Base-by-base conservation (phyloP, 352 stramenopile genomes). In the Phytopythium aichiense region DNA sequence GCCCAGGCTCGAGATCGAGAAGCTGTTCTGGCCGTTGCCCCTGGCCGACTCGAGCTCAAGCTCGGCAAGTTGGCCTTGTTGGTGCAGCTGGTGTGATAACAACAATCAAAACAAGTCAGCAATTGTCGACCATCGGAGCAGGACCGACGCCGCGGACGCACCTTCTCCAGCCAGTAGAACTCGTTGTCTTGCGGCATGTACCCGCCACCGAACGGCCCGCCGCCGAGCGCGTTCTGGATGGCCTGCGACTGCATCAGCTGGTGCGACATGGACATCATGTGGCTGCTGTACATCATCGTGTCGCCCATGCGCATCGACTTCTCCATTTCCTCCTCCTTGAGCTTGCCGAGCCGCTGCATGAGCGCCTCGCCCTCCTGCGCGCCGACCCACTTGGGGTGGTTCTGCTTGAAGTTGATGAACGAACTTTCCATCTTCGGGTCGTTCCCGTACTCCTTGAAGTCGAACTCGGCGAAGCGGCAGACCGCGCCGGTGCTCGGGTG, bases 351-450 rank as follows among this genome's bases (percentile, higher is more conserved):
- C 4, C 81, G 77, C 57, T 87, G 61, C 67, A 93, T 81, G 2
- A 95, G 71, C 20, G 61, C 73, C 33, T 95, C 87, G 65, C 87
- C 87, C 69, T 94, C 84, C 35, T 76, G 64, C 7, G 76, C 81
- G 25, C 87, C 87, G 33, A 92, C 77, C 88, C 88, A 96, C 38
- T 78, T 84, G 7, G 88, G 88, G 65, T 96, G 87, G 53, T 95
- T 94, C 57, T 92, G 85, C 67, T 97, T 98, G 71, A 99, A 99
- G 58, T 93, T 98, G 56, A 99, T 89, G 67, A 98, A 98, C 45
- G 88, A 98, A 46, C 97, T 98, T 69, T 99, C 95, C 92, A 99
- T 98, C 76, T 99, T 99, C 22, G 70, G 59, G 57, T 95, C 90
- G 66, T 97, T 90, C 25, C 84, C 79, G 68, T 98, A 98, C 46